Evolutionary conservation across 2,329 filamentous ascomycete species (phyloP), one percentile per base, ranked within the genome.

Genomic region (Fusarium armeniacum): DNA sequence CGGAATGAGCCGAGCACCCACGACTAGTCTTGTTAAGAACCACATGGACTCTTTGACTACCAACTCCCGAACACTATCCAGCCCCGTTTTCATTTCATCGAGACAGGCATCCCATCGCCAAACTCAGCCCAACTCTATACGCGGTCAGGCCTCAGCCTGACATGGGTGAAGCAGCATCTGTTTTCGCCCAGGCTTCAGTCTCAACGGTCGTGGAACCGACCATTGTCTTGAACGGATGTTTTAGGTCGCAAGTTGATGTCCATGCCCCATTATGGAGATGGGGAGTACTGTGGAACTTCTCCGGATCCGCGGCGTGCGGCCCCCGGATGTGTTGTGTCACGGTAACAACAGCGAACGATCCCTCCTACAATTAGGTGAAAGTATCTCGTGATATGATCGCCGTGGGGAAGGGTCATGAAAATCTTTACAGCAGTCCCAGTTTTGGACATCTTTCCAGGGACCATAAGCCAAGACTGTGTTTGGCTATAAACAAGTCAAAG

Each of bases 361-460:
- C 33, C 33, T 65, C 58, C 75, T 44, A 44, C n/a, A 40, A 20
- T 44, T 75, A 74, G 62, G 71, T 75, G 70, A 74, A 74, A 67
- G 59, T 62, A 73, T 75, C 60, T 75, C 71, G 71, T 75, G 70
- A 75, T 75, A 51, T 35, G 54, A 73, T 71, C 58, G 54, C 44
- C 44, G 43, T 26, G 50, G 62, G 56, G 40, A 66, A 50, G 47
- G 24, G n/a, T 62, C 62, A 50, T 55, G 59, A 65, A 65, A 65
- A 44, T 68, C 41, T 36, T 52, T 52, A 56, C 49, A 49, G 35
- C 36, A 58, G 33, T 28, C 32, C 43, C 43, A 40, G 36, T 28
- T 30, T 55, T 53, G 44, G 32, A 35, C 22, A 41, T 28, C 20
- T 24, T 24, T 28, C 40, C 40, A 30, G 47, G 51, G 54, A 36